Base-by-base conservation (phyloP, 1,284 basidiomycete species). In the Pyrrhoderma noxium region DNA sequence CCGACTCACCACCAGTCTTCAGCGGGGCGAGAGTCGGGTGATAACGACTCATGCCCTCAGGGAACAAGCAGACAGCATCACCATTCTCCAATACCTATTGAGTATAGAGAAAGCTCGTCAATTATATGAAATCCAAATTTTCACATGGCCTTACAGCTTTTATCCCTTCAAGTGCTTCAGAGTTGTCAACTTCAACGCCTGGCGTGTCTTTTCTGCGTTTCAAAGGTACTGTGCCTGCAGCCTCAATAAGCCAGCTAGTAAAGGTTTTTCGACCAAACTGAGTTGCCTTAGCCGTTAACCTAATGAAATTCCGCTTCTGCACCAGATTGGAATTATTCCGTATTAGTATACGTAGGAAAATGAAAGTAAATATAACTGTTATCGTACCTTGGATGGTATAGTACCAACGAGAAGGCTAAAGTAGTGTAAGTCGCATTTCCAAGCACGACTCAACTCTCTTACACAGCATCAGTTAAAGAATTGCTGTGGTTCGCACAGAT, bases 231-330 rank as follows among this genome's bases (percentile, higher is more conserved):
- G 90, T 89, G 13, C 89, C 89, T 2, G 86, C 85, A 22, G 82
- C 82, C 62, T 92, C 89, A 49, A 93, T 89, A 16, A 93, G 73
- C 89, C 90, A 91, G 57, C 85, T 89, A 2, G 85, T 89, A 64
- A 93, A 89, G 2, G 88, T 92, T 55, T 65, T 74, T 48, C 74
- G 81, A 3, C 89, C 86, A 59, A 93, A 93, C 60, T 87, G 84
- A 1, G 89, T 89, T 23, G 86, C 77, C 62, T 93, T 93, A 9
- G 89, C 89, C 0, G 89, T 93, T 47, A 93, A 67, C 8, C 89
- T 78, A 2, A 93, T 67, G 70, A 90, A 80, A 57, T 82, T 82
- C n/a, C 89, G 82, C 56, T 72, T 78, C 80, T 70, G 51, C 13
- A 14, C 11, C 35, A 19, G 44, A 39, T 45, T 46, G 21, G 38